Conservation (phyloP, 2,329 filamentous ascomycete genomes). For the Colletotrichum scovillei region DNA sequence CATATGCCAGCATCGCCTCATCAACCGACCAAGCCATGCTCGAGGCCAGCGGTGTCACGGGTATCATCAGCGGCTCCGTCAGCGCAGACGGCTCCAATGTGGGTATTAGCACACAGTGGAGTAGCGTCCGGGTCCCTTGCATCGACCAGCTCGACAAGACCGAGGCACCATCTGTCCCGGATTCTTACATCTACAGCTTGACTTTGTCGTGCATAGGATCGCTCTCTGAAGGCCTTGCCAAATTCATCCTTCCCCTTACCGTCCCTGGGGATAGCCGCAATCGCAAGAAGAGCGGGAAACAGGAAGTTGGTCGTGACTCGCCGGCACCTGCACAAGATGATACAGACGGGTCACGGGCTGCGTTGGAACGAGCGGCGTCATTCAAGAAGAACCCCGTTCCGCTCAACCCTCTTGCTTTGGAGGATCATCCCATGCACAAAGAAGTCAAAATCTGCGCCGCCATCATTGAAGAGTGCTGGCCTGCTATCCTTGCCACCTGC, state of each 20-base stretch:
- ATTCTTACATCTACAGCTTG: constrained; percentile 93
- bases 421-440: constrained; percentile 75
- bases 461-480: constrained; percentile 94
- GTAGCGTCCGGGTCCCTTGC: constrained; percentile 84
- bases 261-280: constrained; percentile 76
- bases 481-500: constrained; percentile 91
- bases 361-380: constrained; percentile 71
- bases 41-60: constrained; percentile 87
- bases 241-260: constrained; percentile 91
- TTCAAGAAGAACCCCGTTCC: constrained; percentile 82
- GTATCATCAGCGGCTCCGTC: constrained; percentile 82
- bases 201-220: constrained; percentile 90
- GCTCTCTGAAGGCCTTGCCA: constrained; percentile 91
- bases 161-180: constrained; percentile 84
- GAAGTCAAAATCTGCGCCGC: constrained; percentile 82
- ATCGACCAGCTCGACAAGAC: constrained; percentile 95
- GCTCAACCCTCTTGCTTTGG: constrained; percentile 82
- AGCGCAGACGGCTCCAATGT: constrained; percentile 74
- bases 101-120: constrained; percentile 93
- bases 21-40: constrained; percentile 86
- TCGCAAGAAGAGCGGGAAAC: constrained; percentile 60
- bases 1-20: constrained; percentile 64
- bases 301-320: constrained; percentile 57
- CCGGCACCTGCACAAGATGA: constrained; percentile 52
- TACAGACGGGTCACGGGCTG: constrained; percentile 45